Conservation (phyloP, 2,329 filamentous ascomycete genomes). For the Metarhizium album region DNA sequence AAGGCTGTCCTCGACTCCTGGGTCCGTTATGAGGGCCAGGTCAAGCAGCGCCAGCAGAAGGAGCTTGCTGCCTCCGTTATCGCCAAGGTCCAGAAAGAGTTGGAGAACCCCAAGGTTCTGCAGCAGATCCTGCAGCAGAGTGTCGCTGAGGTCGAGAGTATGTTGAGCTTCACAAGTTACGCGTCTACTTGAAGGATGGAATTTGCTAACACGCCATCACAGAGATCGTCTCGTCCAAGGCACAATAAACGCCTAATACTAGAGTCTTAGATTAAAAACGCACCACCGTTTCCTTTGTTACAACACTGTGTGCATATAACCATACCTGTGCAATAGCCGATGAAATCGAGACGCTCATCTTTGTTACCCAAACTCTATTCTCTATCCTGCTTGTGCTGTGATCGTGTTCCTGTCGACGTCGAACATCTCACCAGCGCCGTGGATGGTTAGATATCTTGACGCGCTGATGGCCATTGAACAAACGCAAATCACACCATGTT, state of each 20-base stretch:
- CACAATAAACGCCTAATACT: constrained; percentile 42
- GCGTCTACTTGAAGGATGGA: background rate
- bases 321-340: constrained; percentile 54
- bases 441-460: background rate
- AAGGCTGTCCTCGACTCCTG: constrained; percentile 95
- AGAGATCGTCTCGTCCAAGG: constrained; percentile 55
- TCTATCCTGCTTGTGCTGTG: background rate
- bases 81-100: constrained; percentile 96
- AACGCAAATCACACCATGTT: too few species aligned
- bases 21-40: constrained; percentile 97
- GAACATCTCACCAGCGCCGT: background rate
- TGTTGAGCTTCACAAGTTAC: constrained; percentile 9
- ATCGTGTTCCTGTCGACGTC: background rate
- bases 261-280: constrained; percentile 25
- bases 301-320: constrained; percentile 42
- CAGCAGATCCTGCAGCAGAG: constrained; percentile 98
- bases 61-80: constrained; percentile 91
- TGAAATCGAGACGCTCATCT: constrained; percentile 8
- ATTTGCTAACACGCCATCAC: constrained; percentile 23
- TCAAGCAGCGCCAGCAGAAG: constrained; percentile 97
- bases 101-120: constrained; percentile 93
- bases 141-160: constrained; percentile 92
- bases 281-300: constrained; percentile 39
- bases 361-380: constrained; percentile 5
- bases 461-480: too few species aligned